Evolutionary conservation across 2,329 filamentous ascomycete species (phyloP), one percentile per base, ranked within the genome.

Genomic region (Alternaria atra): DNA sequence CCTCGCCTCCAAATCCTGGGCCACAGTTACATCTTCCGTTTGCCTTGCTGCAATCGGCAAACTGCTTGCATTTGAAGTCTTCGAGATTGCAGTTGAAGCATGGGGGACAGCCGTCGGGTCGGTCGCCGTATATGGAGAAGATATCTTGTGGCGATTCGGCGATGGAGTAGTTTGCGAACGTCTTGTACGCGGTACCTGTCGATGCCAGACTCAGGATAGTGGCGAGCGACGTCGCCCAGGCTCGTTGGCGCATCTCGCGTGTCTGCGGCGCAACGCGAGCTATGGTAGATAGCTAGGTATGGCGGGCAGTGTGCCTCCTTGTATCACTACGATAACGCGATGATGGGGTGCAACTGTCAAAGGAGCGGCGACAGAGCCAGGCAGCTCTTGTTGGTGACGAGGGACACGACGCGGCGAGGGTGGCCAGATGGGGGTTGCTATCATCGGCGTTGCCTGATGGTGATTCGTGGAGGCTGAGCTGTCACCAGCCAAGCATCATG

Each of bases 1-100:
- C 94, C 73, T 97, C 92, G 59, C 94, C 94, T 61, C 94, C 95
- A 76, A 96, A 99, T 35, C 95, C 95, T 17, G 92, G 85, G 8
- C 94, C 94, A 78, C 95, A 99, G 61, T 90, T 87, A 81, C 95
- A 99, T 84, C 96, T 94, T 51, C 95, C 95, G 72, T 93, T 97
- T 74, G 89, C 93, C 73, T 90, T 88, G 79, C 95, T 96, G 80
- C 95, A 99, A 34, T 89, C 85, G 35, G 93, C 91, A 77, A 91
- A 99, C 81, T 99, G 95, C 64, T 92, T 89, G 79, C 95, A 99
- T 64, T 89, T 89, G 79, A 97, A 96, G 64, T 92, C 92, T 29
- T 95, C 94, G 15, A 99, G 87, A 60, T 97, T 91, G 82, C 95
- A 99, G 86, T 99, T 98, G 86, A 99, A 99, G 84, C 95, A 95